Evolutionary conservation across 805 yeast genomes (phyloP).

Genomic region (Suhomyces xylopsoci): DNA sequence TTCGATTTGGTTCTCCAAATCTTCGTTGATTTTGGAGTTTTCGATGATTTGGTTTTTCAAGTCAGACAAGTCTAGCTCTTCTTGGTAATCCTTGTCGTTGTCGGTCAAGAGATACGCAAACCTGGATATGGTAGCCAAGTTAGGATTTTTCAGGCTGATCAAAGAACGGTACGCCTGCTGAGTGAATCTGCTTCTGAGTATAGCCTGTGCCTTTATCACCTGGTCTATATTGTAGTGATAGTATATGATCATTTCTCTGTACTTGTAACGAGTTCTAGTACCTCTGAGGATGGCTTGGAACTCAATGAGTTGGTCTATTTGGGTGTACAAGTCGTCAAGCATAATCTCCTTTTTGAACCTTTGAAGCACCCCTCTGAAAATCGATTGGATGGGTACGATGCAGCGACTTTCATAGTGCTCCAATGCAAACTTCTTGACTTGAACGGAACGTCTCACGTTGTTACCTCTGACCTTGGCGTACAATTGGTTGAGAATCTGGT

Average conservation of each 20-base stretch:
- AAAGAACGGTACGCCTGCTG: conserved; percentile 72
- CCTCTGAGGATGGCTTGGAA: conserved; percentile 62
- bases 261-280: conserved; percentile 31
- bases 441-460: conserved; percentile 28
- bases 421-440: conserved; percentile 14
- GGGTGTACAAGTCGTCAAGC: conserved; percentile 50
- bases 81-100: conserved; percentile 68
- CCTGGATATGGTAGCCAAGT: conserved; percentile 68
- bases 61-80: conserved; percentile 66
- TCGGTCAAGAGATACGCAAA: conserved; percentile 76
- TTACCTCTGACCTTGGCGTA: conserved; percentile 47
- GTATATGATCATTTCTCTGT: conserved; percentile 35
- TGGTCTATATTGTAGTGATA: conserved; percentile 56
- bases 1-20: conserved; percentile 68
- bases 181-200: conserved; percentile 63
- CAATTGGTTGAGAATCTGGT: conserved; percentile 32
- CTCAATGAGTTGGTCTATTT: conserved; percentile 34
- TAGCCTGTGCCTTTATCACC: conserved; percentile 71
- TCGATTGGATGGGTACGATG: conserved; percentile 51
- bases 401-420: conserved; percentile 14
- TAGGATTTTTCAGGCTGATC: conserved; percentile 69
- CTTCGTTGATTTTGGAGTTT: conserved; percentile 67
- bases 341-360: conserved; percentile 56
- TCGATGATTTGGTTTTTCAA: conserved; percentile 66
- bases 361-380: conserved; percentile 58